Evolutionary conservation across 441 rosid species (phyloP).

Genomic region (Gossypium gossypioides): DNA sequence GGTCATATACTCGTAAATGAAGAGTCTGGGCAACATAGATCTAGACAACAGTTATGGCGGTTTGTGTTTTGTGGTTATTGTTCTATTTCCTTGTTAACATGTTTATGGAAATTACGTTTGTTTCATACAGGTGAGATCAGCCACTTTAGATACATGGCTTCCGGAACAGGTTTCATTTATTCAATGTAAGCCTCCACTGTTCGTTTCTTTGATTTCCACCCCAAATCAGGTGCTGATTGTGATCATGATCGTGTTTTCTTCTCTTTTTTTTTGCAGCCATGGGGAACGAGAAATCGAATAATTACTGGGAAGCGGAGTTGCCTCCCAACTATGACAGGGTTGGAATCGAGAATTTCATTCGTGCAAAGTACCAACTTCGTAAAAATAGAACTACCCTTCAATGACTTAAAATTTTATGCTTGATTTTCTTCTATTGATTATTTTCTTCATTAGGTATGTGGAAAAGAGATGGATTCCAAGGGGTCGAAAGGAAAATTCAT

Average conservation of each 20-base stretch:
- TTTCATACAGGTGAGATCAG: constrained; percentile 55
- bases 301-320: constrained; percentile 78
- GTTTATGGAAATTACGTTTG: neutral
- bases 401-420: constrained; percentile 15
- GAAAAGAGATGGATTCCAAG: constrained; percentile 57
- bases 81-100: neutral
- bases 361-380: constrained; percentile 50
- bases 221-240: constrained; percentile 2
- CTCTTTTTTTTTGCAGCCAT: constrained; percentile 37
- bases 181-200: constrained; percentile 39
- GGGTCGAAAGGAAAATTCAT: constrained; percentile 26
- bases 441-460: constrained; percentile 31
- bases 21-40: too few relatives aligned
- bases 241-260: neutral
- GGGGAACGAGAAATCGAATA: constrained; percentile 67
- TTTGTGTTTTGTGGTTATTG: neutral
- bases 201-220: neutral
- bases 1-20: too few relatives aligned
- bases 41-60: neutral
- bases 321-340: constrained; percentile 61
- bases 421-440: constrained; percentile 5
- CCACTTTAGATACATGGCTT: constrained; percentile 80
- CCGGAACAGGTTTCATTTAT: constrained; percentile 72
- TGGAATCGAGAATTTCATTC: constrained; percentile 68
- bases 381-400: constrained; percentile 1